Base-by-base conservation (phyloP, 2,329 filamentous ascomycete genomes). In the Kalmusia sp. region DNA sequence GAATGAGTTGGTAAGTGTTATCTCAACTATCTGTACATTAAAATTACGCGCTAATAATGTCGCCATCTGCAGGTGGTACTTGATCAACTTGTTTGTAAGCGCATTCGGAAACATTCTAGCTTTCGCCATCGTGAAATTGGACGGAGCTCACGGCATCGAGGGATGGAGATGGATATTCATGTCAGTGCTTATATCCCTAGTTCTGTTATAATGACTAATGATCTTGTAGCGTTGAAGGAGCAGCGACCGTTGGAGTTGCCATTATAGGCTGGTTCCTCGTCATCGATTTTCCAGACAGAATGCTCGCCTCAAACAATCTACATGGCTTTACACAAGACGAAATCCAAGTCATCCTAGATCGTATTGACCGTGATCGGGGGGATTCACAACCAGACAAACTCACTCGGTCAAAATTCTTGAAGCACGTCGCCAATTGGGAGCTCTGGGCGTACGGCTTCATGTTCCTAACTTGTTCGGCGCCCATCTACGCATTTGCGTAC, bases 281-380 rank as follows among this genome's bases (percentile, higher is more conserved):
- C 57, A 71, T 77, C n/a, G 75, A 76, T 41, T 77, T 76, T 57
- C 69, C 71, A 4, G 63, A 68, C 58, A 57, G 49, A 8, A 59
- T 57, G 59, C 64, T 65, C 3, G 51, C 58, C 17, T 59, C 58
- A 17, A 53, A 51, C n/a, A 49, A 58, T 12, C 44, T 53, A n/a
- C 52, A 59, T 46, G 54, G 49, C 46, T 68, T 71, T 49, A 68
- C 63, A 2, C 60, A 56, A 17, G 43, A 55, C 12, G 70, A 72
- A 31, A 58, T 66, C 27, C 58, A 69, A 55, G 41, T 62, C 38
- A 58, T 72, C 19, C 58, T 68, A 1, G 57, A 66, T 38, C 62
- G 67, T 2, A 58, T 66, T 35, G 62, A 65, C 12, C 55, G 55
- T 12, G 64, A 67, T 40, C 63, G 64, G 3, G 38, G 54, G 6